phyloP scores from a whole-genome alignment of 2,329 filamentous ascomycete genomes.

The Trichoderma afroharzianum region DNA sequence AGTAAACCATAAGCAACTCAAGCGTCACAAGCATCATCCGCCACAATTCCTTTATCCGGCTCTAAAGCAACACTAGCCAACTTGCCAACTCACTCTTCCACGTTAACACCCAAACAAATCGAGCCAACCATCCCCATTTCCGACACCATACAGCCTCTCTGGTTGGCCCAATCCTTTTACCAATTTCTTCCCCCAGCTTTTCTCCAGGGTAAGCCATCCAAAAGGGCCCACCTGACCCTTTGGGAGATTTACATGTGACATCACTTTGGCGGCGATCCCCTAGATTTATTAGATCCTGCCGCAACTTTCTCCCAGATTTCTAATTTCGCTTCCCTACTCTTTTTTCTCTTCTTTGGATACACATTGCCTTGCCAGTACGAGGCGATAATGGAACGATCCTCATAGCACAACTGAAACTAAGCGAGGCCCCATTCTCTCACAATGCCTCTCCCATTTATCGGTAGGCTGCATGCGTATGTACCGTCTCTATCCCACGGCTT shows the following conservation, averaged over 20 bases:
- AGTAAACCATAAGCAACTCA: not conserved
- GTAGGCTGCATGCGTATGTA: constrained; percentile 50
- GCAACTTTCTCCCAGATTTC: not conserved
- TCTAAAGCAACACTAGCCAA: not conserved
- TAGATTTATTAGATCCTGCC: constrained; percentile 5
- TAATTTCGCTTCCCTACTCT: not conserved
- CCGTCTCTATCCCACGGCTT: not conserved
- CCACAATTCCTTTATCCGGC: not conserved
- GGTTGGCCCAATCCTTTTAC: not conserved
- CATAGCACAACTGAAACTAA: not conserved
- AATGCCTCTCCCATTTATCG: constrained; percentile 53
- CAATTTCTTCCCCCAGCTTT: not conserved
- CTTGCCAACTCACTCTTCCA: not conserved
- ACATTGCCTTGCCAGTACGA: not conserved
- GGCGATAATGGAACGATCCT: not conserved
- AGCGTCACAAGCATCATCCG: not conserved
- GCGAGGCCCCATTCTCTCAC: constrained; percentile 19
- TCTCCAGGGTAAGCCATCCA: constrained; percentile 4
- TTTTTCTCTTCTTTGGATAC: not conserved
- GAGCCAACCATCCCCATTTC: not conserved
- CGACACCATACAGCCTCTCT: not conserved
- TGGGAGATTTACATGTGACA: constrained; percentile 17
- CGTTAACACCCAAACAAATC: not conserved
- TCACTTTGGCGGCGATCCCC: constrained; percentile 8
- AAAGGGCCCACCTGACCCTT: constrained; percentile 9